These are phyloP conservation scores for Physcia stellaris DNA, from an alignment of 495 filamentous ascomycete species.

Conservation along the genomic window DNA sequence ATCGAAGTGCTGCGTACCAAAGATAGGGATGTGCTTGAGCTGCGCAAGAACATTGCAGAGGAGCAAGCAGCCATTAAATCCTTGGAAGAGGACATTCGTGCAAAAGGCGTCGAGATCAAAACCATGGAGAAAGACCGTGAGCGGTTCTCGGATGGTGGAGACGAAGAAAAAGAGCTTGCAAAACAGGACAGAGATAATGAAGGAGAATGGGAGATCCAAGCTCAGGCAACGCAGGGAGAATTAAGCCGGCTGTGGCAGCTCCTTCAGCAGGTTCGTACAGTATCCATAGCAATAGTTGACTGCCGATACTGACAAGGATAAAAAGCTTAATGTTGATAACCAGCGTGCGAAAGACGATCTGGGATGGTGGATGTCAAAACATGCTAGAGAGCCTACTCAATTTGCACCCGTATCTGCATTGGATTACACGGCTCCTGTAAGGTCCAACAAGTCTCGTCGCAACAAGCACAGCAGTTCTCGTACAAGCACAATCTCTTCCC, in stretches of 20 bases:
- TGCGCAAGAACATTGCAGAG: conserved; percentile 37
- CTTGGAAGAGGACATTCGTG: conserved; percentile 49
- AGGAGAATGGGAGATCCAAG: conserved; percentile 37
- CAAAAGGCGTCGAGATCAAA: conserved; percentile 48
- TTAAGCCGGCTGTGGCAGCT: conserved; percentile 36
- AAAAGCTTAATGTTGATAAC: conserved; percentile 33
- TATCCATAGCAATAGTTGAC: no score
- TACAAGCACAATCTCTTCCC: conserved; percentile 34
- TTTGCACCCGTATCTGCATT: conserved; percentile 28
- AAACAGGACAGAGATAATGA: conserved; percentile 44
- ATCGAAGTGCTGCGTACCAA: conserved; percentile 20
- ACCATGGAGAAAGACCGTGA: conserved; percentile 49
- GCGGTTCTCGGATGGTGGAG: conserved; percentile 37
- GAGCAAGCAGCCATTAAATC: conserved; percentile 38
- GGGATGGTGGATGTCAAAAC: conserved; percentile 34
- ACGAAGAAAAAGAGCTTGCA: conserved; percentile 30
- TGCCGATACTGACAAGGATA: no score
- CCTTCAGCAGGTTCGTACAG: conserved; percentile 27
- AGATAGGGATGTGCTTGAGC: conserved; percentile 32
- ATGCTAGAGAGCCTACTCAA: conserved; percentile 27
- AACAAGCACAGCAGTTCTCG: conserved; percentile 35
- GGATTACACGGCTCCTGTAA: conserved; percentile 28
- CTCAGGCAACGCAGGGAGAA: conserved; percentile 33
- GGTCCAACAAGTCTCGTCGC: conserved; percentile 28
- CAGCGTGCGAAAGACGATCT: conserved; percentile 39